Evolutionary conservation across 768 basidiomycete species (phyloP).

Genomic region (Lactarius hatsudake): DNA sequence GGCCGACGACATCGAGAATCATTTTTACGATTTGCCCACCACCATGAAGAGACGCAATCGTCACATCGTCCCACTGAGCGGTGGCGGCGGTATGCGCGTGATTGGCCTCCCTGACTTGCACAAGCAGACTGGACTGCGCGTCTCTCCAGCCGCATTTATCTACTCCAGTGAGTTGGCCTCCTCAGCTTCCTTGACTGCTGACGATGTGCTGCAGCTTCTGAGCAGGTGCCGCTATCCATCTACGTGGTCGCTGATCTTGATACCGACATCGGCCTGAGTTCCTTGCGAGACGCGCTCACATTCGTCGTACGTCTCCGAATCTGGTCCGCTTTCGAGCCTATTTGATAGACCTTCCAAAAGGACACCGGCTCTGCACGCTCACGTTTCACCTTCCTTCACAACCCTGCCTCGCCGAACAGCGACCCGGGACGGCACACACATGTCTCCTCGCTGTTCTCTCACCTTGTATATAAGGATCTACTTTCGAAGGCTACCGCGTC

Average conservation of each 20-base stretch:
- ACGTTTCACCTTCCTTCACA: slow-evolving; percentile 78
- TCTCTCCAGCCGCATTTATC: slow-evolving; percentile 49
- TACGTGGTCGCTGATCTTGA: slow-evolving; percentile 82
- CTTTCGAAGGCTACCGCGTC: slow-evolving; percentile 42
- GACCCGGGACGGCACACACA: slow-evolving; percentile 29
- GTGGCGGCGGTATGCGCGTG: slow-evolving; percentile 47
- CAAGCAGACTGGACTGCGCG: slow-evolving; percentile 42
- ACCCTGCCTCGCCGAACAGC: slow-evolving; percentile 42
- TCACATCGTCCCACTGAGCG: slow-evolving; percentile 60
- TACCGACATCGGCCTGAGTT: slow-evolving; percentile 49
- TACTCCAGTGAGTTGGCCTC: slow-evolving; percentile 52
- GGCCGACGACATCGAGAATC: slow-evolving; percentile 53
- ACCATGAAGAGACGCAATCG: slow-evolving; percentile 69
- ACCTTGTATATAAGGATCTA: slow-evolving; percentile 43
- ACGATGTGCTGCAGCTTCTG: slow-evolving; percentile 15
- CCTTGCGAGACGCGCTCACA: slow-evolving; percentile 62
- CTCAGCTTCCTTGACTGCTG: slow-evolving; percentile 29
- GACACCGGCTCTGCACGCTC: slow-evolving; percentile 40
- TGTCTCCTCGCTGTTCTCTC: slow-evolving; percentile 48
- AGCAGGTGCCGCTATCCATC: slow-evolving; percentile 43
- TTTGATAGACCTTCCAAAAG: slow-evolving; percentile 34
- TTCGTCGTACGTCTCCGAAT: slow-evolving; percentile 52
- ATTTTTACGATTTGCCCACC: slow-evolving; percentile 88
- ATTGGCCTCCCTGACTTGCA: slow-evolving; percentile 57
- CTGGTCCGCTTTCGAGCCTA: slow-evolving; percentile 11